Evolutionary conservation across 1,139 yeast species (phyloP).

Genomic region (Saccharomyces hybrid): DNA sequence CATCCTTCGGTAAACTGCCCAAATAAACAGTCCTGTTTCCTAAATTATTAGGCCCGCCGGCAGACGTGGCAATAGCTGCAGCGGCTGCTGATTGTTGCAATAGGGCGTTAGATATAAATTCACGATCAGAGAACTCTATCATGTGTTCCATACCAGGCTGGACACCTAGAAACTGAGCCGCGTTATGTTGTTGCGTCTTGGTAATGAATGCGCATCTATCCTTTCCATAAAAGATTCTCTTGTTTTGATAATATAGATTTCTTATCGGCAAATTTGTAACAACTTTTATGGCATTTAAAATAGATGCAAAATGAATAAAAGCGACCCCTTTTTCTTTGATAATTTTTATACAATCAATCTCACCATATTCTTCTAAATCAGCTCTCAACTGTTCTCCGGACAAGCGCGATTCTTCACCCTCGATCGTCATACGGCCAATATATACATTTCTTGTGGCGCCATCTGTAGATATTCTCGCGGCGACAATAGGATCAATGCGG

Average conservation of each 20-base stretch:
- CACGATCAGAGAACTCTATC: constrained; percentile 64
- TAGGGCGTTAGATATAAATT: constrained; percentile 35
- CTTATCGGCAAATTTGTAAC: constrained; percentile 57
- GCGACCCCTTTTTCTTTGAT: constrained; percentile 74
- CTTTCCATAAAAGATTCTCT: constrained; percentile 77
- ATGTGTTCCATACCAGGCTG: constrained; percentile 75
- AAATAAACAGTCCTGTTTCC: constrained; percentile 90
- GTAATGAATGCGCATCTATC: constrained; percentile 82
- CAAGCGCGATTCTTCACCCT: constrained; percentile 33
- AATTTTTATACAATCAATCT: constrained; percentile 72
- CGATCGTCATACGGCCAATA: constrained; percentile 45
- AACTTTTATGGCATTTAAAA: constrained; percentile 76
- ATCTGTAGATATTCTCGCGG: constrained; percentile 69
- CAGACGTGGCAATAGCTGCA: constrained; percentile 69
- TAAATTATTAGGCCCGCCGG: constrained; percentile 72
- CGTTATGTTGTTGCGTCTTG: constrained; percentile 93
- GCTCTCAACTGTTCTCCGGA: constrained; percentile 50
- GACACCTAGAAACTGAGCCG: constrained; percentile 88
- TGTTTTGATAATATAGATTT: constrained; percentile 50
- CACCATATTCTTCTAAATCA: constrained; percentile 70
- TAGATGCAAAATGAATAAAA: constrained; percentile 79
- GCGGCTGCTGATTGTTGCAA: constrained; percentile 71
- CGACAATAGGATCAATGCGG: constrained; percentile 60
- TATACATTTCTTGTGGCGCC: constrained; percentile 91
- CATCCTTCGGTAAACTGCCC: constrained; percentile 79